Evolutionary conservation across 1,284 basidiomycete species (phyloP).

Genomic region (Coniferiporia sulphurascens): DNA sequence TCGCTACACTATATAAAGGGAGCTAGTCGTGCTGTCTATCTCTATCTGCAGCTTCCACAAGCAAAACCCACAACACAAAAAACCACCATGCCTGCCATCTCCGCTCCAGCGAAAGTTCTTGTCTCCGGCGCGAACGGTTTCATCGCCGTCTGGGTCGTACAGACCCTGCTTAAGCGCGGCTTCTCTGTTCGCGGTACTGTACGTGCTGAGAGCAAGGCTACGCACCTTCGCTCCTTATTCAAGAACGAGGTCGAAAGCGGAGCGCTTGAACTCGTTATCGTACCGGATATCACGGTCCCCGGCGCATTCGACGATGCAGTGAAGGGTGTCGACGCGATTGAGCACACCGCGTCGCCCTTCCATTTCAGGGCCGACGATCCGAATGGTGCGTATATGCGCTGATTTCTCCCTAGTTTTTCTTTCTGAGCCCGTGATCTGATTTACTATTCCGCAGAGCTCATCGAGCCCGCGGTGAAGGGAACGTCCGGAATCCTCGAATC

Average conservation of each 20-base stretch:
- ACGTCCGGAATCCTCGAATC: slow-evolving; percentile 17
- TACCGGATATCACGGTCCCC: slow-evolving; percentile 13
- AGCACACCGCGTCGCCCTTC: slow-evolving; percentile 44
- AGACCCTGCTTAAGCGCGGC: slow-evolving; percentile 34
- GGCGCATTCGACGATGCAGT: slow-evolving; percentile 71
- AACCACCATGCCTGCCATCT: slow-evolving; percentile 35
- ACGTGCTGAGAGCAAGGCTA: slow-evolving; percentile 45
- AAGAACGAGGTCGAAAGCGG: slow-evolving; percentile 18
- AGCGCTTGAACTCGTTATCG: slow-evolving; percentile 18
- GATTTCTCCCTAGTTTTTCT: too few species aligned
- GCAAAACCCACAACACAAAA: slow-evolving; percentile 18
- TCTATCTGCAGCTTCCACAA: background rate
- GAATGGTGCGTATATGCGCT: slow-evolving; percentile 22
- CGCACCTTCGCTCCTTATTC: slow-evolving; percentile 38
- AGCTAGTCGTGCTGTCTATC: too few species aligned
- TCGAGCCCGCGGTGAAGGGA: slow-evolving; percentile 18
- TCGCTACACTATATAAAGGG: too few species aligned
- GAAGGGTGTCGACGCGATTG: slow-evolving; percentile 55
- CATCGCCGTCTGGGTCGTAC: slow-evolving; percentile 38
- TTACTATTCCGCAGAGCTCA: slow-evolving; percentile 11
- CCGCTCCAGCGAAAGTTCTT: slow-evolving; percentile 35
- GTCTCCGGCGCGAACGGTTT: slow-evolving; percentile 41
- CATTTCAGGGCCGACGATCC: slow-evolving; percentile 33
- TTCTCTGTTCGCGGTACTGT: slow-evolving; percentile 55
- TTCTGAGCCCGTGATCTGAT: background rate